Evolutionary conservation across 2,329 filamentous ascomycete genomes (phyloP).

Genomic region (Botrytis cinerea): DNA sequence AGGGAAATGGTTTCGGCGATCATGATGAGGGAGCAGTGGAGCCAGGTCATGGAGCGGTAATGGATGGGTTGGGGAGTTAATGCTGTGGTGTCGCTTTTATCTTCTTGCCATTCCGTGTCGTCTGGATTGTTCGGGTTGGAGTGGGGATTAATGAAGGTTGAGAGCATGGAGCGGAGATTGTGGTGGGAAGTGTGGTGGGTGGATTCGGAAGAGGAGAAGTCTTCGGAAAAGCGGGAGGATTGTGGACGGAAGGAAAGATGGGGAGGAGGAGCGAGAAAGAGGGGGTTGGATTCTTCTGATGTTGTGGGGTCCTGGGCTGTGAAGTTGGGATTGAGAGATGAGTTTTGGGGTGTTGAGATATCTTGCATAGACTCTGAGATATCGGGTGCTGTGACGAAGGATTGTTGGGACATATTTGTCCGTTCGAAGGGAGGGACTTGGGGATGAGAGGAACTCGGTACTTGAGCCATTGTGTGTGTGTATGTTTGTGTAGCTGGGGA

Average conservation of each 20-base stretch:
- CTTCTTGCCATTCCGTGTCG: not conserved
- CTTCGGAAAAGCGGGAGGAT: not conserved
- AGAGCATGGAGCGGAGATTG: not conserved
- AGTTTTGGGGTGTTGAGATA: no score
- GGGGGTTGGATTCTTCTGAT: no score
- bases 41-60: slow-evolving; percentile 15
- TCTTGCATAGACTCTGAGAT: not conserved
- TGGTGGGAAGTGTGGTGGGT: not conserved
- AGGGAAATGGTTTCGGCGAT: slow-evolving; percentile 26
- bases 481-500: not conserved
- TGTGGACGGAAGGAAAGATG: not conserved
- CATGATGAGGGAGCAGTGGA: slow-evolving; percentile 18
- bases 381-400: not conserved
- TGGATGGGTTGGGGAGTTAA: not conserved
- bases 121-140: no score
- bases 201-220: not conserved
- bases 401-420: not conserved
- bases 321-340: no score
- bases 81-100: not conserved
- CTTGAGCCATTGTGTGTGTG: not conserved
- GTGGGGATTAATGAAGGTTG: not conserved
- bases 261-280: not conserved
- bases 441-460: no score
- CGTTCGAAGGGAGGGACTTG: not conserved
- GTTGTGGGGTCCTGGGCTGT: not conserved